Base-by-base conservation (phyloP, 805 yeast species). In the Cyberlindnera xylosilytica region DNA sequence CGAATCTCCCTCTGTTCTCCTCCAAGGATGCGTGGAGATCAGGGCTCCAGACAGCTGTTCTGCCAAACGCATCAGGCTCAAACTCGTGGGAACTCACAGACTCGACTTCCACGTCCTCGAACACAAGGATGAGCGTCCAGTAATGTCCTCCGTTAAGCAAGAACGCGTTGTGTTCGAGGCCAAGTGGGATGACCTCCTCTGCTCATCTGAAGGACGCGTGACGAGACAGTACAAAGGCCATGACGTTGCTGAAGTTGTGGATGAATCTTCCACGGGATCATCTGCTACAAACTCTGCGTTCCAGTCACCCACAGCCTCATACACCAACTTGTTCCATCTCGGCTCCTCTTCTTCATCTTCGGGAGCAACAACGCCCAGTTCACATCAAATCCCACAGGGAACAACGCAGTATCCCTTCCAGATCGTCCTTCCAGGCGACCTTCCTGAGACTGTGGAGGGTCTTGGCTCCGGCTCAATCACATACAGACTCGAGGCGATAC, bases 361-460 rank as follows among this genome's bases (percentile, higher is more conserved):
- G n/a, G n/a, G n/a, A n/a, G n/a, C n/a, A n/a, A n/a, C n/a, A n/a
- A n/a, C n/a, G n/a, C n/a, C n/a, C n/a, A n/a, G n/a, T n/a, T n/a
- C n/a, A n/a, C 32, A 29, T 29, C 32, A 29, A 19, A 20, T 83
- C 38, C 73, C 69, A 1, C 74, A 70, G 38, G 97, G 97, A 0
- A 83, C 83, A 60, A 87, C 88, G 58, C 89, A 83, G 54, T 69
- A 89, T 44, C 97, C 97, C 0, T 90, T 90, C 60, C 79, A 79
- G 37, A 72, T 88, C 1, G 69, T 83, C 13, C 60, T 90, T 10
- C 96, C 95, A 0, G 95, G 95, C 4, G 74, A 78, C 44, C 45
- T 58, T 7, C 86, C 90, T 1, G 97, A 90, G 57, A 83, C 96
- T 0, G 77, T 90, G 2, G 97, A 90, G 60, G 96, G 97, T 1